Base-by-base conservation (phyloP, 2,329 filamentous ascomycete genomes). In the Cordyceps militaris region DNA sequence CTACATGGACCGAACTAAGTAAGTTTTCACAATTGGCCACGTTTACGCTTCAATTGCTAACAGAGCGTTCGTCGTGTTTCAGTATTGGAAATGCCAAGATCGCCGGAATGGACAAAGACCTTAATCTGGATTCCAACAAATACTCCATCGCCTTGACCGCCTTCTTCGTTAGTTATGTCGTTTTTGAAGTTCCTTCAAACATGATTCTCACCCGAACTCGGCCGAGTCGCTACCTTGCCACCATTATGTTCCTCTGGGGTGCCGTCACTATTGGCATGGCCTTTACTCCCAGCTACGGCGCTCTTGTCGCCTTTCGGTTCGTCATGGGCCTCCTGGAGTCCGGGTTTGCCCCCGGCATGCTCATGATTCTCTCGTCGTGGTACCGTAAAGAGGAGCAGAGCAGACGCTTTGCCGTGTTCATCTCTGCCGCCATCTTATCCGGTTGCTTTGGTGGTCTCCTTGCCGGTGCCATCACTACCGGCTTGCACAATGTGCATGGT, bases 61-160 rank as follows among this genome's bases (percentile, higher is more conserved):
- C 14, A 9, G 19, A 8, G 9, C 7, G 14, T 23, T 42, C 4
- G 21, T 19, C 9, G 44, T 7, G 21, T 11, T 86, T 84, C 13
- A 88, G 88, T 66, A 83, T 88, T 36, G 85, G 80, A 60, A 83
- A 83, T 67, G 80, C 80, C 3, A 74, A 78, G 42, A 82, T 83
- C 57, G 76, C 81, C 60, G 80, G 80, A 16, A 72, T 84, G 71
- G 68, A 62, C 1, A 64, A 67, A 11, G 80, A 83, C 26, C 69
- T 84, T 2, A 59, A 76, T 13, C 73, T 83, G 5, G 60, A 66
- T 19, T 75, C 43, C n/a, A 73, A 75, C 26, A 75, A 76, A 11
- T 83, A 81, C 71, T 83, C 83, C 65, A 79, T 78, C 73, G 76
- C 79, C 0, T 75, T 81, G 1, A 80, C 79, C 51, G 76, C 81